phyloP scores from a whole-genome alignment of 768 basidiomycete genomes.

The Leccinum longicurvipes region DNA sequence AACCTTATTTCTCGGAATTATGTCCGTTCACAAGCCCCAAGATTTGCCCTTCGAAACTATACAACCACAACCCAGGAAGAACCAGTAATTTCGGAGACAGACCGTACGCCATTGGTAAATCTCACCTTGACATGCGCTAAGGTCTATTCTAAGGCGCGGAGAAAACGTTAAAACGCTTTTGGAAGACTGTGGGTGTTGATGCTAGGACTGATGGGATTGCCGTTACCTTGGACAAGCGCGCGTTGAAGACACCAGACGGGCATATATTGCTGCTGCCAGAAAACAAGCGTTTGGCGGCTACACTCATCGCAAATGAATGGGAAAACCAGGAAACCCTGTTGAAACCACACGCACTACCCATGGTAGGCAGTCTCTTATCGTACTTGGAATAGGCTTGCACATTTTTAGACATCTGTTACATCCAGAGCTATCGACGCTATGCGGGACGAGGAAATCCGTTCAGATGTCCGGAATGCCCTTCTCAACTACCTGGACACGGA shows the following conservation, averaged over 20 bases:
- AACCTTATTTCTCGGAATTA: not conserved
- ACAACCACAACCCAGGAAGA: constrained; percentile 33
- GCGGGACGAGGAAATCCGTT: constrained; percentile 49
- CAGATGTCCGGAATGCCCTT: constrained; percentile 63
- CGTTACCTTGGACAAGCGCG: constrained; percentile 77
- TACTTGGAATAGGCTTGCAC: constrained; percentile 6
- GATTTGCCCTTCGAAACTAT: constrained; percentile 10
- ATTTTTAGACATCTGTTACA: constrained; percentile 77
- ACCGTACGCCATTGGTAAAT: constrained; percentile 43
- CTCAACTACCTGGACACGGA: constrained; percentile 92
- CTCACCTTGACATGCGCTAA: not conserved
- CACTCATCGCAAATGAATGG: constrained; percentile 94
- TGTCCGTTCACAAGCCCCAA: not conserved
- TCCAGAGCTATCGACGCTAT: constrained; percentile 88
- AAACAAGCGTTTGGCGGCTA: constrained; percentile 68
- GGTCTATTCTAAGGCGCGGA: constrained; percentile 63
- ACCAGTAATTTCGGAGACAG: constrained; percentile 55
- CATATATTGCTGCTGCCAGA: constrained; percentile 67
- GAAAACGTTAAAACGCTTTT: constrained; percentile 84
- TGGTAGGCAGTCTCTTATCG: constrained; percentile 50
- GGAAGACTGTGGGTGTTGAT: constrained; percentile 87
- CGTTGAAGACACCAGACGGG: constrained; percentile 89
- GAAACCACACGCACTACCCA: constrained; percentile 87
- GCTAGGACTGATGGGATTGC: constrained; percentile 47
- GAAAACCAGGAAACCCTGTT: constrained; percentile 83